phyloP scores from a whole-genome alignment of 2,329 filamentous ascomycete genomes.

The Venturiaceae sp. region DNA sequence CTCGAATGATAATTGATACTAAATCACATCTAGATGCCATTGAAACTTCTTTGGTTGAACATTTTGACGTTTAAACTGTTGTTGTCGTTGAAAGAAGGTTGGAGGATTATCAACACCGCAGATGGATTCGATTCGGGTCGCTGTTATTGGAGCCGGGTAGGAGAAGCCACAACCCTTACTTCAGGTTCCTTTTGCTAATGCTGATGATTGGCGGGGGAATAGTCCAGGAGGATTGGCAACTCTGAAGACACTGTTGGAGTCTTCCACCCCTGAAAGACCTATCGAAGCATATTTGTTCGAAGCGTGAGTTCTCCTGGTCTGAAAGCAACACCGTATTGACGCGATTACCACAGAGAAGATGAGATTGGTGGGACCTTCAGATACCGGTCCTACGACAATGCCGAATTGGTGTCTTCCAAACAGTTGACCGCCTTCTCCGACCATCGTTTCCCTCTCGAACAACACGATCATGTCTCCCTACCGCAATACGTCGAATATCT shows the following conservation, averaged over 20 bases:
- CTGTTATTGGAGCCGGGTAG: constrained; percentile 20
- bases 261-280: constrained; percentile 20
- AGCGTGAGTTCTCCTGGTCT: constrained; percentile 14
- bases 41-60: no score
- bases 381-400: constrained; percentile 38
- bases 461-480: constrained; percentile 24
- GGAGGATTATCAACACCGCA: no score
- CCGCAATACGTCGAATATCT: constrained; percentile 23
- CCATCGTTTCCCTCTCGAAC: constrained; percentile 31
- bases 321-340: neutral
- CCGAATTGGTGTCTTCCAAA: constrained; percentile 42
- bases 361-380: constrained; percentile 39
- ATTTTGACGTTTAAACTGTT: no score
- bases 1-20: no score
- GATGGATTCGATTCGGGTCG: constrained; percentile 17
- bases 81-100: neutral
- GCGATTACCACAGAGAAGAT: constrained; percentile 19
- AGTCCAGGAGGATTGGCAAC: constrained; percentile 20
- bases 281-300: constrained; percentile 38
- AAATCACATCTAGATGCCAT: neutral
- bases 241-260: constrained; percentile 20
- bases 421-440: constrained; percentile 43
- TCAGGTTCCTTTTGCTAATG: neutral
- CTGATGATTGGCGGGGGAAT: constrained; percentile 4
- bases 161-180: constrained; percentile 1